Evolutionary conservation across 73 alveolate genomes (phyloP).

Genomic region (Breviolum minutum): DNA sequence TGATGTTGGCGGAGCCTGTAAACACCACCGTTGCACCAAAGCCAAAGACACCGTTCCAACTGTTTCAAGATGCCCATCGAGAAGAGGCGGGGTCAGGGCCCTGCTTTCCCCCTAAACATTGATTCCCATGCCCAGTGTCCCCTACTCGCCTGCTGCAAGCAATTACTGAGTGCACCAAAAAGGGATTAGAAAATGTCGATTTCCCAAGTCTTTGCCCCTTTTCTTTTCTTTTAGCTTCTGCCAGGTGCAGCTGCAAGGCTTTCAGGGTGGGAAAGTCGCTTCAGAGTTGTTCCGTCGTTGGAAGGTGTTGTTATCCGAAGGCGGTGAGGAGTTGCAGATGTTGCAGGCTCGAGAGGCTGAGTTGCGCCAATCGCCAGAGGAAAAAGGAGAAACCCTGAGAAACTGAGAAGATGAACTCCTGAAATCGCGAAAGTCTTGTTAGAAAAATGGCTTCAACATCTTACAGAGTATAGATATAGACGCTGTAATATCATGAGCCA

Average conservation of each 20-base stretch:
- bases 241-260: constrained; percentile 66
- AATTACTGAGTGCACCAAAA: too few species aligned
- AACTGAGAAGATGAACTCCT: background rate
- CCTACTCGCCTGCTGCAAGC: too few species aligned
- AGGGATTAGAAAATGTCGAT: background rate
- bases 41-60: constrained; percentile 72
- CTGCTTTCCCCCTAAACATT: too few species aligned
- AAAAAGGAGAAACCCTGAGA: background rate
- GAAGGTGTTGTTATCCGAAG: constrained; percentile 54
- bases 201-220: background rate
- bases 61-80: constrained; percentile 72
- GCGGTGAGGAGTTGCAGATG: constrained; percentile 57
- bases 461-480: too few species aligned
- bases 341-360: constrained; percentile 54
- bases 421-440: too few species aligned
- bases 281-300: constrained; percentile 59
- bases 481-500: too few species aligned
- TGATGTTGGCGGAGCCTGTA: constrained; percentile 9
- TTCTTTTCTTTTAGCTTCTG: background rate
- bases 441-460: too few species aligned
- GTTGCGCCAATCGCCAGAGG: background rate
- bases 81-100: constrained; percentile 18
- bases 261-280: constrained; percentile 40
- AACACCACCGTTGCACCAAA: background rate
- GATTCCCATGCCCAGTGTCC: too few species aligned